Conservation (phyloP, 352 stramenopile species). For the Globisporangium camurandrum region DNA sequence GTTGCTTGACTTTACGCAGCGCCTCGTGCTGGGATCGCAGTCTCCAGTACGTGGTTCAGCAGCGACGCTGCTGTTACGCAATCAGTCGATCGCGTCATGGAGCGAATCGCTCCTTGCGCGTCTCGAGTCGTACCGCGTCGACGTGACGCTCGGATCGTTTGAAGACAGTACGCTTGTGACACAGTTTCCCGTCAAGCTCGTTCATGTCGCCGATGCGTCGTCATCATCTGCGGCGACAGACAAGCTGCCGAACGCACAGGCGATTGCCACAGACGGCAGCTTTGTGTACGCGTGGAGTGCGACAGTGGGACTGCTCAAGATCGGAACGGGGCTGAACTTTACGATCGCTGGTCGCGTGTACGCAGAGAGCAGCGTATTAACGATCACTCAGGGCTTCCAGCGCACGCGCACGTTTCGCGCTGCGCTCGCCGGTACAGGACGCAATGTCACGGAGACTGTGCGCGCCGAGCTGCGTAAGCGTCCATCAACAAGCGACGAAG, state of each 20-base stretch:
- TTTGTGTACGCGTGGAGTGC: slow-evolving; percentile 59
- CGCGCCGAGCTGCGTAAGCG: slow-evolving; percentile 10
- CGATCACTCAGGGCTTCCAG: slow-evolving; percentile 22
- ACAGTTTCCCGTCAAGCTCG: slow-evolving; percentile 36
- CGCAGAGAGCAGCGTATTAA: slow-evolving; percentile 15
- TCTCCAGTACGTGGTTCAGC: too few relatives aligned
- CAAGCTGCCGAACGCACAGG: slow-evolving; percentile 9
- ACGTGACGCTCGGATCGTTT: slow-evolving; percentile 45
- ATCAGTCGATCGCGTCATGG: slow-evolving; percentile 28
- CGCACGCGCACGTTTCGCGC: slow-evolving; percentile 18
- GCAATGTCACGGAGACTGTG: slow-evolving; percentile 26
- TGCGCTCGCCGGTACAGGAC: slow-evolving; percentile 32
- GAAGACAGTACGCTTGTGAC: slow-evolving; percentile 32
- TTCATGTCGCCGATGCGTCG: slow-evolving; percentile 12
- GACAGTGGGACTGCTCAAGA: slow-evolving; percentile 36
- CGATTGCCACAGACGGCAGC: slow-evolving; percentile 54
- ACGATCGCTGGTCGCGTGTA: slow-evolving; percentile 70
- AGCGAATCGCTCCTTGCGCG: slow-evolving; percentile 27
- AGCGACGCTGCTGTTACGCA: slow-evolving; percentile 10
- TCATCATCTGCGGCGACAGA: not conserved
- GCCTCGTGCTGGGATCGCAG: slow-evolving; percentile 9
- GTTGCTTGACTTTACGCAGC: slow-evolving; percentile 44
- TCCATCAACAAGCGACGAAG: not conserved
- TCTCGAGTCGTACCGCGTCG: slow-evolving; percentile 46
- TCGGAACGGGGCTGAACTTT: slow-evolving; percentile 66